Evolutionary conservation across 164 flowering plant species (phyloP), one percentile per base, ranked within the genome.

Genomic region (Chloranthus sessilifolius): DNA sequence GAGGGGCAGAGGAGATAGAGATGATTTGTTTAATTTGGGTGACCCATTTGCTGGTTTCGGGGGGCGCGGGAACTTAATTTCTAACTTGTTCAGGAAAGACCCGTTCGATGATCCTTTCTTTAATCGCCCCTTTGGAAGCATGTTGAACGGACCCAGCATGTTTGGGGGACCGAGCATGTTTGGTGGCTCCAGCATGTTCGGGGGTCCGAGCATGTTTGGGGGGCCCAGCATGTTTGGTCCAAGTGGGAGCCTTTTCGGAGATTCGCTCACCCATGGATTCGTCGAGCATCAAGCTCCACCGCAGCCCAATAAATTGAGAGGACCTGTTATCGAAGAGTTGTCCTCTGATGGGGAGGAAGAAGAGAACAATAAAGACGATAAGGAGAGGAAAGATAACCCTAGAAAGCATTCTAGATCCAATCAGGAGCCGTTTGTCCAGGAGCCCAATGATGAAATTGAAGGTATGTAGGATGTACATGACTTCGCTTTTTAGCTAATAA

Each of bases 91-190:
- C 50, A 90, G 89, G 55, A 69, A 79, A 41, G 82, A 83, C 53
- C 91, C 91, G 1, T 88, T 92, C 52, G 85, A 80, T 62, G 90
- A 85, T 27, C 96, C 96, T 53, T 88, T 92, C 63, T 88, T 91
- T 50, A 73, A 73, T 58, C 73, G 71, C 3, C 90, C 96, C 14
- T 71, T 77, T 49, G 73, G 75, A n/a, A 33, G 57, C 45, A 47
- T 56, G 53, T 56, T 56, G 7, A n/a, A n/a, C 9, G 60, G 61
- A 4, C 28, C 56, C 27, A 33, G 56, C 37, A 42, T 51, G 44
- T 21, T 58, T 23, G n/a, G n/a, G 10, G 65, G 69, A 12, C 24
- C 56, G 11, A 38, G 59, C 42, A 40, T 41, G 43, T 33, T 53
- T 42, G 59, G 64, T 42, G 59, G 64, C 7, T 27, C 52, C 1